Conservation (phyloP, 495 filamentous ascomycete genomes). For the Tirmania nivea region DNA sequence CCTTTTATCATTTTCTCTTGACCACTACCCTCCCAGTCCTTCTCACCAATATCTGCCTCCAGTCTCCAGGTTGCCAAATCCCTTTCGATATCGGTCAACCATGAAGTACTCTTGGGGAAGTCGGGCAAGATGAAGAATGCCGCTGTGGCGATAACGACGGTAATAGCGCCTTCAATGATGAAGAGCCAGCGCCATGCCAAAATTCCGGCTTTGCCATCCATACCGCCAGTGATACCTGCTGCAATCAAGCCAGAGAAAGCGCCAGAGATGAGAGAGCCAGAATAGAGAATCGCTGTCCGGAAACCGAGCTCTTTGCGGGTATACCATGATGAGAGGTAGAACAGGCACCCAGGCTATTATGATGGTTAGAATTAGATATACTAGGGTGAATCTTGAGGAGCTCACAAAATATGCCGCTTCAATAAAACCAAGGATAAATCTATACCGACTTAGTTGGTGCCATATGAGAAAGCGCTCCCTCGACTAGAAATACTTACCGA, state of each 20-base stretch:
- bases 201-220: conserved; percentile 38
- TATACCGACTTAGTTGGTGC: neutral
- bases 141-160: conserved; percentile 19
- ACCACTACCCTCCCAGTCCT: conserved; percentile 44
- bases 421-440: conserved; percentile 12
- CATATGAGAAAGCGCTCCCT: too few relatives aligned
- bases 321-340: conserved; percentile 13
- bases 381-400: neutral
- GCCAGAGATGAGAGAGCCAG: conserved; percentile 31
- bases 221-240: conserved; percentile 19
- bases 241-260: conserved; percentile 43
- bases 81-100: conserved; percentile 32
- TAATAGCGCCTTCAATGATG: conserved; percentile 46
- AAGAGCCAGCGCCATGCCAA: conserved; percentile 56
- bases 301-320: neutral
- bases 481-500: conserved; percentile 10
- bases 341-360: conserved; percentile 9
- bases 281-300: conserved; percentile 23
- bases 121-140: conserved; percentile 41
- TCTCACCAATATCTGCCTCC: conserved; percentile 49
- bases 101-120: conserved; percentile 37
- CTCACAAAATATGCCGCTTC: conserved; percentile 21
- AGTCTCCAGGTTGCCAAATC: conserved; percentile 34
- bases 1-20: conserved; percentile 42
- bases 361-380: neutral